These are phyloP conservation scores for Phaeosphaeria sp. DNA, from an alignment of 2,329 filamentous ascomycete species.

Conservation along the genomic window DNA sequence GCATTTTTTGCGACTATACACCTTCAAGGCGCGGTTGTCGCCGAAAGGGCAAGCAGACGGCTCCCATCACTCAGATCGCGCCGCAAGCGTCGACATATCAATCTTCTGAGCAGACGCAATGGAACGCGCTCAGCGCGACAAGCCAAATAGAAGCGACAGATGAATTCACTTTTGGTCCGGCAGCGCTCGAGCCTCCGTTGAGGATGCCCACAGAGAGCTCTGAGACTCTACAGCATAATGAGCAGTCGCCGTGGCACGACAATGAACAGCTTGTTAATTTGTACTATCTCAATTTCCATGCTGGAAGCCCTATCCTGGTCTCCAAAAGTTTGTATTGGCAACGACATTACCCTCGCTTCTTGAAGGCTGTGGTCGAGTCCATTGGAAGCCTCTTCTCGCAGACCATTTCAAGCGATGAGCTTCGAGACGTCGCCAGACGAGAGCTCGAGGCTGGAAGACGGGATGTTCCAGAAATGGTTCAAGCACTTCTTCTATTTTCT, in stretches of 20 bases:
- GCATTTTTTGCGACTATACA: slow-evolving; percentile 52
- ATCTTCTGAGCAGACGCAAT: slow-evolving; percentile 23
- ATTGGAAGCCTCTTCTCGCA: slow-evolving; percentile 59
- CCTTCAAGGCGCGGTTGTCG: slow-evolving; percentile 54
- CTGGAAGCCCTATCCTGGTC: slow-evolving; percentile 59
- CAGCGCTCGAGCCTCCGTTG: not conserved
- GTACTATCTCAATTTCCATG: slow-evolving; percentile 61
- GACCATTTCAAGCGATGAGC: slow-evolving; percentile 45
- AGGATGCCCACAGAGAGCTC: slow-evolving; percentile 1
- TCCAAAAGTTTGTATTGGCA: slow-evolving; percentile 52
- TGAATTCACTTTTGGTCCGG: not conserved
- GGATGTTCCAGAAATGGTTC: slow-evolving; percentile 63
- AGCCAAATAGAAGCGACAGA: not conserved
- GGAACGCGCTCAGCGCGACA: slow-evolving; percentile 18
- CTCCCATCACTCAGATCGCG: slow-evolving; percentile 14
- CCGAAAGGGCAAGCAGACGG: slow-evolving; percentile 29
- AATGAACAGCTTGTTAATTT: slow-evolving; percentile 49
- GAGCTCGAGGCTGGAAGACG: slow-evolving; percentile 17
- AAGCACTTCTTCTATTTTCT: slow-evolving; percentile 75
- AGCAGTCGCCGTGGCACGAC: not conserved
- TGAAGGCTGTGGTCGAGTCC: slow-evolving; percentile 59
- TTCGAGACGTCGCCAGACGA: slow-evolving; percentile 32
- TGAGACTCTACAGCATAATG: not conserved
- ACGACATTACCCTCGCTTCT: slow-evolving; percentile 39
- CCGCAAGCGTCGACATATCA: not conserved